Evolutionary conservation across 768 basidiomycete genomes (phyloP).

Genomic region (Macrocybe gigantea): DNA sequence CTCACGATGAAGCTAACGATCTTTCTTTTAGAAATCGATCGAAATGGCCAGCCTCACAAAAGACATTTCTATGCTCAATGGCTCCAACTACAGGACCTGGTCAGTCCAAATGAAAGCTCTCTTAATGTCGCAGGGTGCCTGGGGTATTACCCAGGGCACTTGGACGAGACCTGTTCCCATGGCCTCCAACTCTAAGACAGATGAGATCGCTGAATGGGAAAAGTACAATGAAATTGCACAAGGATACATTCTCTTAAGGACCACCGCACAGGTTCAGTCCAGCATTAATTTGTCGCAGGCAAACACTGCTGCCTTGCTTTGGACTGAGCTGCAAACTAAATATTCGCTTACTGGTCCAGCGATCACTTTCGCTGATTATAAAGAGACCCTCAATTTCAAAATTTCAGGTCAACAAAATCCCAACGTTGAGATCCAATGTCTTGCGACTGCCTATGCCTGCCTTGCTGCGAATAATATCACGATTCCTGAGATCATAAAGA

Average conservation of each 20-base stretch:
- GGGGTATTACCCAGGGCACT: background rate
- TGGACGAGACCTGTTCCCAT: background rate
- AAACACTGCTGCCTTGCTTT: background rate
- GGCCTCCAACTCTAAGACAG: conserved; percentile 10
- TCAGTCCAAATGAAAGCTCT: background rate
- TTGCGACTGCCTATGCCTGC: background rate
- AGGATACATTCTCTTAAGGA: background rate
- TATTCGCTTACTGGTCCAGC: background rate
- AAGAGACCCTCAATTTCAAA: background rate
- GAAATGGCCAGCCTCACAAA: too few species aligned
- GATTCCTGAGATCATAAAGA: background rate
- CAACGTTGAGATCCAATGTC: background rate
- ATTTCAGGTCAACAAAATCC: background rate
- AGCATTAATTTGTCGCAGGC: background rate
- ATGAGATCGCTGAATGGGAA: background rate
- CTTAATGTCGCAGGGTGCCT: background rate
- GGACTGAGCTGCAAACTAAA: background rate
- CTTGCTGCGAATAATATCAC: background rate
- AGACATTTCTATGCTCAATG: background rate
- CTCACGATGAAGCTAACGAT: background rate
- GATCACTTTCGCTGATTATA: background rate
- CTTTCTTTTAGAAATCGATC: background rate
- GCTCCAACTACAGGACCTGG: background rate
- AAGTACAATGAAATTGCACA: background rate
- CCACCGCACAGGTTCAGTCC: background rate